Base-by-base conservation (phyloP, 352 stramenopile species). In the Phytophthora tentaculata region DNA sequence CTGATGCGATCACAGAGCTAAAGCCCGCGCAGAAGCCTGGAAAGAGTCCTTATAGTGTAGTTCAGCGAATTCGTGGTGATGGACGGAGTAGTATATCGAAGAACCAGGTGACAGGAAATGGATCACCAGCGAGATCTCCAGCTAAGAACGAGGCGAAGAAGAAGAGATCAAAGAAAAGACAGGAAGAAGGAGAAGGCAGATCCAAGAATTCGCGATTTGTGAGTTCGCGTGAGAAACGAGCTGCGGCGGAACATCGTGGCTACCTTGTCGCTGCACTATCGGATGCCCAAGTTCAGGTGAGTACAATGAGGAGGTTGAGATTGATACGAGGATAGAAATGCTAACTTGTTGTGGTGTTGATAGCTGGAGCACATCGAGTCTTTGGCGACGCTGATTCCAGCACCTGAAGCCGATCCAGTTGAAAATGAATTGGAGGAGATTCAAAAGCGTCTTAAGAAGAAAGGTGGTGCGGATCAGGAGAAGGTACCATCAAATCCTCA, bases 181-280 rank as follows among this genome's bases (percentile, higher is more conserved):
- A 53, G 60, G 14, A 13, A 12, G 23, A 60, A 48, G 23, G 22
- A 24, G 28, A 53, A 28, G 12, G n/a, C 24, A 8, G 23, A 43
- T 13, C 14, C 7, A 57, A 69, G 14, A 67, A 61, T 19, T 20
- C 51, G 20, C 71, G 62, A 2, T 90, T 89, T 60, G 59, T 88
- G 20, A 92, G 84, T 44, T 78, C 71, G 0, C 62, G 77, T 3
- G 84, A 91, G 35, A 79, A 84, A 14, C 66, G 67, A 51, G 82
- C 79, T 10, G 81, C 81, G 0, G 81, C 86, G 45, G 73, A 69
- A 32, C 81, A 92, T 49, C 79, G 88, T 48, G 73, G 77, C 19
- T 92, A 87, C 39, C 65, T 92, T 16, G 81, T 91, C 19, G 79
- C 77, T 3, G 81, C 82, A 35, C 66, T 92, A 5, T 82, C 79